phyloP scores from a whole-genome alignment of 768 basidiomycete genomes.

The Auricularia heimuer region DNA sequence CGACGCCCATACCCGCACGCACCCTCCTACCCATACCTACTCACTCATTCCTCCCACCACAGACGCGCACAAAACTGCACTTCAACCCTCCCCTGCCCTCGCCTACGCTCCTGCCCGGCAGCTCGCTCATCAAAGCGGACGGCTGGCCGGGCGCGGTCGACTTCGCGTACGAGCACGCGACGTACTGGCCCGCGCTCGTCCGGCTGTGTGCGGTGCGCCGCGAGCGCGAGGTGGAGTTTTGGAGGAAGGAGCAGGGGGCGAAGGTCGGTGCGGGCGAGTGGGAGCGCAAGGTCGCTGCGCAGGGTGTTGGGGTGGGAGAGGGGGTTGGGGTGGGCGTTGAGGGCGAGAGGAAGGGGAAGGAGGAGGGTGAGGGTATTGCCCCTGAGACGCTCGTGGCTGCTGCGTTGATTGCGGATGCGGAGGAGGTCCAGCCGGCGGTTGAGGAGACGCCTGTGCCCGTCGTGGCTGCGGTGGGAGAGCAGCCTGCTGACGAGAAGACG shows the following conservation, averaged over 20 bases:
- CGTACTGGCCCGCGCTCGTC: slow-evolving; percentile 64
- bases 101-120: slow-evolving; percentile 57
- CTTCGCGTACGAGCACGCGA: slow-evolving; percentile 64
- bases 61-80: slow-evolving; percentile 8
- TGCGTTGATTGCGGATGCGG: no score
- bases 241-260: slow-evolving; percentile 54
- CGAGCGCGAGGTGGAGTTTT: slow-evolving; percentile 42
- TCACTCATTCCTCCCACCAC: not conserved
- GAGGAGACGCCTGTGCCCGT: no score
- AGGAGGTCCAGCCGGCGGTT: no score
- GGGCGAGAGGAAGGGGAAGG: no score
- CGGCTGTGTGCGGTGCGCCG: slow-evolving; percentile 42
- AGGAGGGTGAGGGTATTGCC: no score
- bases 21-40: not conserved
- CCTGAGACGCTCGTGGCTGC: no score
- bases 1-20: no score
- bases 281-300: slow-evolving; percentile 47
- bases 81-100: slow-evolving; percentile 34
- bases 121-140: slow-evolving; percentile 55
- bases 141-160: slow-evolving; percentile 59
- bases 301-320: no score
- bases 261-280: slow-evolving; percentile 67
- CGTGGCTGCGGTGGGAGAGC: no score
- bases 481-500: no score
- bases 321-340: no score